Base-by-base conservation (phyloP, 2,329 filamentous ascomycete species). In the Trichophaea hybrida region DNA sequence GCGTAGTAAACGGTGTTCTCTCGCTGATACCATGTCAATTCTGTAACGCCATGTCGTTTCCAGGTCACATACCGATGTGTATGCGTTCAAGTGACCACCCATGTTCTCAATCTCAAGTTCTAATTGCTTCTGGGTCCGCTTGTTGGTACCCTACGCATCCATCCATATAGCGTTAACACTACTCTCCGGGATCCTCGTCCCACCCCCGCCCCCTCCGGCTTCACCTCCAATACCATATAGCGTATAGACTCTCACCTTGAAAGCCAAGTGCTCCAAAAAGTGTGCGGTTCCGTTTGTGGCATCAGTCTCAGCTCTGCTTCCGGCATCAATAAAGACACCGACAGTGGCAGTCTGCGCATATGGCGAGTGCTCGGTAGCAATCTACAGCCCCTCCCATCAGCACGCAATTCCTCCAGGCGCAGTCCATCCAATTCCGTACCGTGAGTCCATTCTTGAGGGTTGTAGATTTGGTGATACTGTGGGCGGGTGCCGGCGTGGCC, bases 1-100 rank as follows among this genome's bases (percentile, higher is more conserved):
- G 93, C 93, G 76, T 97, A 98, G 82, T 98, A 98, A 73, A 98
- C 93, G 70, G 93, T 98, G 82, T 96, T 97, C 77, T 98, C 93
- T 75, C 93, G 88, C 90, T 88, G 70, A 65, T 38, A 35, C 44
- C 55, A 13, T 24, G 63, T 71, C 69, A 72, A 69, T 55, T 12
- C 37, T 59, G 52, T 43, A 43, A 55, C 57, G 64, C 13, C 8
- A 12, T 8, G 15, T 49, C 50, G 48, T 51, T 17, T n/a, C 32
- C 33, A 6, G 32, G 35, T 65, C 58, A 53, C 85, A 72, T 83
- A 96, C 90, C 79, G 91, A 97, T 71, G 93, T 98, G 80, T 98
- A 98, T 74, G 93, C 93, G 77, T 98, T 98, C 70, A 98, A 81
- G 78, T 98, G 93, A 67, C 88, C 93, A 74, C 93, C 93, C 88